Conservation (phyloP, 2,329 filamentous ascomycete species). For the Nothophaeocryptopus gaeumannii region DNA sequence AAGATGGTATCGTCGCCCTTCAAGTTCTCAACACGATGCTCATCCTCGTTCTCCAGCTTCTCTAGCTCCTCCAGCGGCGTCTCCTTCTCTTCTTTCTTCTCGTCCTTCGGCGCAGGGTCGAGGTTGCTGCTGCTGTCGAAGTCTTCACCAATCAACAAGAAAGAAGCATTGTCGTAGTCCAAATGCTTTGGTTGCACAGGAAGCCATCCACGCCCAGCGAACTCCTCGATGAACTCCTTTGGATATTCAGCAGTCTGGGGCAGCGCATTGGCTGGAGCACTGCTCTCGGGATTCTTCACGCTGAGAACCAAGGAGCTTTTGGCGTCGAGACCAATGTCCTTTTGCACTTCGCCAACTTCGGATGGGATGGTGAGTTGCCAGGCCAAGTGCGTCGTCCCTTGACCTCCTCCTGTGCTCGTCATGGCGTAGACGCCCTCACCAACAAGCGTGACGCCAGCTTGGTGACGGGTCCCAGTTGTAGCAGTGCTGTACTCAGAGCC, state of each 20-base stretch:
- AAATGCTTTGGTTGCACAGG: conserved; percentile 62
- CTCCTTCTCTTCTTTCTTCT: conserved; percentile 56
- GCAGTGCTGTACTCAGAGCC: conserved; percentile 71
- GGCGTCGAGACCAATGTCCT: conserved; percentile 67
- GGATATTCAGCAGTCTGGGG: conserved; percentile 67
- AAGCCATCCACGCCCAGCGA: conserved; percentile 70
- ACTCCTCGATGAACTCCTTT: conserved; percentile 70
- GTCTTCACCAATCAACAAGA: conserved; percentile 74
- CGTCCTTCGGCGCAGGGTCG: conserved; percentile 55
- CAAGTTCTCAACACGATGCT: conserved; percentile 61
- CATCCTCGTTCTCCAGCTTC: conserved; percentile 72
- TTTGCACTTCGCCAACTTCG: conserved; percentile 68
- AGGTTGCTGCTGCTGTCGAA: conserved; percentile 56
- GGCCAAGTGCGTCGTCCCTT: conserved; percentile 63
- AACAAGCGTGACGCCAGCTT: conserved; percentile 68
- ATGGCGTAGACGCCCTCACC: conserved; percentile 85
- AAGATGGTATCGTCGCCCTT: conserved; percentile 60
- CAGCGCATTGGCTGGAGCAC: conserved; percentile 64
- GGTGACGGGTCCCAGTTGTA: conserved; percentile 66
- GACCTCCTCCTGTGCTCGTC: conserved; percentile 64
- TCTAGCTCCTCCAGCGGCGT: conserved; percentile 69
- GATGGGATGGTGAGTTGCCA: conserved; percentile 76
- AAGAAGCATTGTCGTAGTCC: conserved; percentile 70
- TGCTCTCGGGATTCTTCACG: conserved; percentile 73
- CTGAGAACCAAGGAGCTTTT: conserved; percentile 76